Base-by-base conservation (phyloP, 1,139 yeast species). In the Starmera stellimalicola region DNA sequence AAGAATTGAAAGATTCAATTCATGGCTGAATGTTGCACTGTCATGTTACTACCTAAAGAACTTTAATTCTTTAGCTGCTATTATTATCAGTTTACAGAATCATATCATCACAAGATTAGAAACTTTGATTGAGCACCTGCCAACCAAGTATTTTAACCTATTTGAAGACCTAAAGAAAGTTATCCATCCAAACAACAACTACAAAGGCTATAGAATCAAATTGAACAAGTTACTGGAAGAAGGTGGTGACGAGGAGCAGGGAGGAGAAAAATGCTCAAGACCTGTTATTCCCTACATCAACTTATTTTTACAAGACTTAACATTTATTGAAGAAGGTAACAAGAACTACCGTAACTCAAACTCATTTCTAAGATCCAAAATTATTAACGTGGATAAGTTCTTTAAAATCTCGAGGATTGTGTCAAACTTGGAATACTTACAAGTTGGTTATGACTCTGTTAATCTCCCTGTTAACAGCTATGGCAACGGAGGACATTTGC, bases 221-320 rank as follows among this genome's bases (percentile, higher is more conserved):
- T 57, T 87, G 39, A 68, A 74, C 37, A 73, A 71, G 45, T 70
- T 77, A 34, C 58, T 77, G 39, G 51, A 49, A 14, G 62, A 60
- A 4, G n/a, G n/a, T n/a, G n/a, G n/a, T n/a, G n/a, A n/a, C n/a
- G n/a, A n/a, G n/a, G n/a, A n/a, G n/a, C n/a, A n/a, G n/a, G 58
- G 53, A 16, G 60, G 71, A 12, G 64, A 68, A 31, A 79, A 73
- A 31, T 68, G 73, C 40, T 59, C 68, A 29, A 61, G 77, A 17
- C 93, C 95, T 0, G 73, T 80, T 30, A 91, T 87, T 17, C 97
- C 97, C 6, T 88, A 84, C 54, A 68, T 87, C 40, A 85, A 93
- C 27, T 62, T 87, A 37, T 84, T 82, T 52, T 63, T 87, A 33
- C 94, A 85, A 51, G 97, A 88, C 55, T 62, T 88, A 49, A 85